Evolutionary conservation across 805 yeast species (phyloP), one percentile per base, ranked within the genome.

Genomic region (Monosporozyma siamensis): DNA sequence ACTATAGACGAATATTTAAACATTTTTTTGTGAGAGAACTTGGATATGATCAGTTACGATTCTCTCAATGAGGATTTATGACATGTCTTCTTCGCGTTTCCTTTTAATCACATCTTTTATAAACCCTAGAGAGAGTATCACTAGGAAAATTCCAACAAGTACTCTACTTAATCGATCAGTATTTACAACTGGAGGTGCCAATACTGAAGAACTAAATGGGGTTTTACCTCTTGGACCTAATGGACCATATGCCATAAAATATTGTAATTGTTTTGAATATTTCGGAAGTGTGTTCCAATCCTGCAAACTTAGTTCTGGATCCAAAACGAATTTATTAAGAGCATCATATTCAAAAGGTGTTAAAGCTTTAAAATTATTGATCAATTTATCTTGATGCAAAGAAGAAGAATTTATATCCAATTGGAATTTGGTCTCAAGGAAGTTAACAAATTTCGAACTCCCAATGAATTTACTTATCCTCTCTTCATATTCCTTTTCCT

Each of bases 141-240:
- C 26, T 9, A 32, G 34, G n/a, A 39, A 8, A 2, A 40, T 3
- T 32, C 39, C 43, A 3, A 42, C 23, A 3, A 14, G 8, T 21
- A 18, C 21, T 27, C 27, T 9, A 36, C 26, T 14, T 15, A 29
- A 29, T n/a, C 15, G 4, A 11, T 12, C 30, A 2, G 6, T 15
- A 11, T 21, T 34, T 4, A 35, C 34, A 11, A 39, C 11, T 8
- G 29, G 66, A 75, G 20, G 11, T 3, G 11, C n/a, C 22, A 35
- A 35, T 12, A 21, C 18, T 7, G 27, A 35, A 7, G 5, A 4
- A 35, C 17, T 15, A 8, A 68, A 48, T 67, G 68, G 61, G 43
- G 80, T 71, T 17, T 74, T 73, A 38, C 74, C 78, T 47, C 94
- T 68, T 1, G 77, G 80, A 0, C 88, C 92, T 71, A 82, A 75